Evolutionary conservation across 2,329 filamentous ascomycete genomes (phyloP).

Genomic region (Cytospora chrysosperma): DNA sequence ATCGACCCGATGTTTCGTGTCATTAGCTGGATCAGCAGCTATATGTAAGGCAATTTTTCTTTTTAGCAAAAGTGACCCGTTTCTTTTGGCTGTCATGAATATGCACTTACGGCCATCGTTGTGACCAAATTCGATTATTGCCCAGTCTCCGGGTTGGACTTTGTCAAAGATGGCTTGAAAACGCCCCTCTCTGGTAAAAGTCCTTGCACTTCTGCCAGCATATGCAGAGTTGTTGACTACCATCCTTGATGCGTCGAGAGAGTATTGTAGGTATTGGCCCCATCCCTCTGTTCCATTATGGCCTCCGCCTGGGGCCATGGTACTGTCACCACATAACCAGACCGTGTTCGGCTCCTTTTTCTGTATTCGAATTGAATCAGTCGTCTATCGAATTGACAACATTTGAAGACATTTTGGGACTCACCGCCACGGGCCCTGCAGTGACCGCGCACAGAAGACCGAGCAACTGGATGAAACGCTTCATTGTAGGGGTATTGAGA

Average conservation of each 20-base stretch:
- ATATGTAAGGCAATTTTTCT: neutral
- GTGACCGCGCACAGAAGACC: neutral
- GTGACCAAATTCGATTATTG: conserved; percentile 60
- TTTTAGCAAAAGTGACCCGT: neutral
- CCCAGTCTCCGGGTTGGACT: conserved; percentile 50
- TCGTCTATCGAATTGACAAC: neutral
- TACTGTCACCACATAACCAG: conserved; percentile 26
- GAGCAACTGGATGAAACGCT: neutral
- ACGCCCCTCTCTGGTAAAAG: conserved; percentile 53
- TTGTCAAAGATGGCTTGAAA: conserved; percentile 46
- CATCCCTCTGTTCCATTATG: conserved; percentile 25
- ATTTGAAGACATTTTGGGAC: neutral
- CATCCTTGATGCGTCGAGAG: conserved; percentile 16
- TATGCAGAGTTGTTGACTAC: conserved; percentile 51
- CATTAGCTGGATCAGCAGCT: conserved; percentile 38
- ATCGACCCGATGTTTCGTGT: conserved; percentile 36
- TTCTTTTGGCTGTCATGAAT: neutral
- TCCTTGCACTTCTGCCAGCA: conserved; percentile 52
- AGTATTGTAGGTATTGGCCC: conserved; percentile 25
- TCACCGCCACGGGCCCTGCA: neutral
- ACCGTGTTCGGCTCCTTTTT: neutral
- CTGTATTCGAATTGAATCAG: neutral
- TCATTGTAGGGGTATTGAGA: neutral
- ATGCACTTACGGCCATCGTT: conserved; percentile 46
- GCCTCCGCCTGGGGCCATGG: conserved; percentile 23